These are phyloP conservation scores for Strobilomyces echinocephalus DNA, from an alignment of 768 basidiomycete species.

Conservation along the genomic window DNA sequence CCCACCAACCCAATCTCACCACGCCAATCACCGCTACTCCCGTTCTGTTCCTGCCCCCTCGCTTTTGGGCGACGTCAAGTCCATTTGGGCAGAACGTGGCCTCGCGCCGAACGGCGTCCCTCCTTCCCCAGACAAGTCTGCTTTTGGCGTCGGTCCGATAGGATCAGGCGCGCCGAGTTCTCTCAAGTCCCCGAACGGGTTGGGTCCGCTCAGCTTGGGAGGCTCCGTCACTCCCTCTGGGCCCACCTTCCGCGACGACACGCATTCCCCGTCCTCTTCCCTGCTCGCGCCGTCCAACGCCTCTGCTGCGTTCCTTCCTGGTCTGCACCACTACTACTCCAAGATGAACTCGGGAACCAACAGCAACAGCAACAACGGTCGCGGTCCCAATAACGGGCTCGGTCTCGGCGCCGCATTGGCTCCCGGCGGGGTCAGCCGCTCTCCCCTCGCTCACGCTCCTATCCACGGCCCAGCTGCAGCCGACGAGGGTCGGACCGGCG, in stretches of 20 bases:
- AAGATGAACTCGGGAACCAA: conserved; percentile 38
- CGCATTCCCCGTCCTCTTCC: conserved; percentile 29
- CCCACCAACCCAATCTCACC: conserved; percentile 20
- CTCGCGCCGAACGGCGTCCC: conserved; percentile 28
- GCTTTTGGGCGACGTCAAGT: conserved; percentile 68
- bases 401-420: conserved; percentile 20
- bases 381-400: conserved; percentile 20
- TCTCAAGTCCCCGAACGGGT: conserved; percentile 42
- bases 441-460: conserved; percentile 27
- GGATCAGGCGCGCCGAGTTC: conserved; percentile 48
- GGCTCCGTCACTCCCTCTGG: conserved; percentile 6
- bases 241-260: conserved; percentile 33
- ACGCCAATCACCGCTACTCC: conserved; percentile 62
- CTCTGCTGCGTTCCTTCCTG: conserved; percentile 76
- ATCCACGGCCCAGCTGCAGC: conserved; percentile 23
- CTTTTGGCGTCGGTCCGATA: conserved; percentile 21
- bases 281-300: conserved; percentile 67
- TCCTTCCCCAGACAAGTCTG: conserved; percentile 34
- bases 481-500: conserved; percentile 23
- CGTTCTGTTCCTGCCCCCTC: conserved; percentile 78
- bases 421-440: conserved; percentile 26
- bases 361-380: conserved; percentile 16
- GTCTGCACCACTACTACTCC: conserved; percentile 62
- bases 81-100: conserved; percentile 72
- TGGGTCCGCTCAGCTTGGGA: conserved; percentile 25